Percentiles rank a stretch among this genome's conserved stretches.
Conservation (phyloP, 2,329 filamentous ascomycete genomes). For the Trematosphaeria pertusa region DNA sequence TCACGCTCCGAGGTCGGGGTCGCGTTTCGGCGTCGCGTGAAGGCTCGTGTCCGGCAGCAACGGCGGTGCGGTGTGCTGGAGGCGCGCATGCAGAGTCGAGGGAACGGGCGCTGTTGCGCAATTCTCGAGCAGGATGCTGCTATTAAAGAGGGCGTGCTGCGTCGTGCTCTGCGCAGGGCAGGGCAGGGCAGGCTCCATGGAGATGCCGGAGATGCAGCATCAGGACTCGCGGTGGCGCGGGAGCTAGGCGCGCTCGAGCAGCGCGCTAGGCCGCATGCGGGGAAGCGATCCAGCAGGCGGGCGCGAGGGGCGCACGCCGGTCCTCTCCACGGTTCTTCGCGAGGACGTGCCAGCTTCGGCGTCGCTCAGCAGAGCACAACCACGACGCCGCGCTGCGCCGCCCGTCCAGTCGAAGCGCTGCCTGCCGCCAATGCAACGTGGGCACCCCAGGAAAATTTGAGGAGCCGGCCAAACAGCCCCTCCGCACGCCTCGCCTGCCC, state of each 20-base stretch:
- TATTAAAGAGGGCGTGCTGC: conserved; percentile 18
- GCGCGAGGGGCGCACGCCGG: not conserved
- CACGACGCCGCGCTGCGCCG: not conserved
- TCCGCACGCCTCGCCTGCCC: conserved; percentile 28
- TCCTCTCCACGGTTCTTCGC: conserved; percentile 19
- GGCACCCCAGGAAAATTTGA: conserved; percentile 39
- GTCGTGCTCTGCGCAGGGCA: not conserved
- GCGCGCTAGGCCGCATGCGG: not conserved
- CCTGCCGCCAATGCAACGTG: no score
- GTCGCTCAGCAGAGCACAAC: no score
- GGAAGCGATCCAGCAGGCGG: conserved; percentile 11
- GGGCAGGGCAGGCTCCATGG: conserved; percentile 22
- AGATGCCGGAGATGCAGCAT: conserved; percentile 43
- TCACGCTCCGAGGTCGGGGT: conserved; percentile 24
- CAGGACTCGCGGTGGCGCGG: conserved; percentile 25
- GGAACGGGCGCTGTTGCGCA: no score
- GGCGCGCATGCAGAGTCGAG: no score
- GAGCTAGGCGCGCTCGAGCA: conserved; percentile 19
- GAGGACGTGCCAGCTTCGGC: conserved; percentile 24
- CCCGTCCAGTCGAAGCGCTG: not conserved
- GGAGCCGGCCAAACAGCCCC: conserved; percentile 18
- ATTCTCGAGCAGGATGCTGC: no score
- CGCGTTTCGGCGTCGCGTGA: no score
- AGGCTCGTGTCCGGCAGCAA: no score
- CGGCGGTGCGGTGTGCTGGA: no score